Conservation (phyloP, 2,329 filamentous ascomycete genomes). For the Botrytis byssoidea region DNA sequence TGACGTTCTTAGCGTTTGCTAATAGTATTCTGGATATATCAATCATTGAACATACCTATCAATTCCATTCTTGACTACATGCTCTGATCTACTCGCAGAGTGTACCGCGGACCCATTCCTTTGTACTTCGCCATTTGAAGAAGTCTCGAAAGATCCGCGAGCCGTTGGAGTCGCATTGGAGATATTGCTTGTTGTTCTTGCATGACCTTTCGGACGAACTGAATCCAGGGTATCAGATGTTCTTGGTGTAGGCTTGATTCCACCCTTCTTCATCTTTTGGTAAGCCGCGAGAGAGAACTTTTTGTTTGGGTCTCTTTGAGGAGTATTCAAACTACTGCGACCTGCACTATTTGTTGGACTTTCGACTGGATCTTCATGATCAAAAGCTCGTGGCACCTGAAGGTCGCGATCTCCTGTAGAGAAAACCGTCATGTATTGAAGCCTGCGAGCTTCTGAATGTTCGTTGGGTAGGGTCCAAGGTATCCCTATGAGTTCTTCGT, state of each 20-base stretch:
- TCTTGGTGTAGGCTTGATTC: conserved; percentile 31
- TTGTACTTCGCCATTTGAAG: conserved; percentile 22
- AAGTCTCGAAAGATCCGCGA: conserved; percentile 29
- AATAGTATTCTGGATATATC: background rate
- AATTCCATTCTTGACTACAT: conserved; percentile 17
- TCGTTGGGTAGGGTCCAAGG: conserved; percentile 37
- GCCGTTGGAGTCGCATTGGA: conserved; percentile 30
- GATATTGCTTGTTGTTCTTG: conserved; percentile 28
- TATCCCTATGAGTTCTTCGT: conserved; percentile 23
- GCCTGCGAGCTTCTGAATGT: conserved; percentile 33
- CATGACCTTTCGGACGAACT: conserved; percentile 25
- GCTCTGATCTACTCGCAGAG: conserved; percentile 17
- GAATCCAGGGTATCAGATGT: conserved; percentile 21
- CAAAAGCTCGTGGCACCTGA: conserved; percentile 32
- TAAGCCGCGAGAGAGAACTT: conserved; percentile 40
- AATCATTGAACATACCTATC: conserved; percentile 18
- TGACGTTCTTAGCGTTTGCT: background rate
- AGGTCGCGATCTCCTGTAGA: conserved; percentile 33
- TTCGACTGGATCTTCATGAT: conserved; percentile 33
- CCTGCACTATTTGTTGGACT: conserved; percentile 30
- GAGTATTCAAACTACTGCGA: conserved; percentile 36
- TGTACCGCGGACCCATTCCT: conserved; percentile 27
- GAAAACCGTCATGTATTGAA: conserved; percentile 39
- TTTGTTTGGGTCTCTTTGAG: conserved; percentile 33
- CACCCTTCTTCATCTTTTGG: conserved; percentile 36